Conservation (phyloP, 345 rosid species). For the Conringia planisiliqua region DNA sequence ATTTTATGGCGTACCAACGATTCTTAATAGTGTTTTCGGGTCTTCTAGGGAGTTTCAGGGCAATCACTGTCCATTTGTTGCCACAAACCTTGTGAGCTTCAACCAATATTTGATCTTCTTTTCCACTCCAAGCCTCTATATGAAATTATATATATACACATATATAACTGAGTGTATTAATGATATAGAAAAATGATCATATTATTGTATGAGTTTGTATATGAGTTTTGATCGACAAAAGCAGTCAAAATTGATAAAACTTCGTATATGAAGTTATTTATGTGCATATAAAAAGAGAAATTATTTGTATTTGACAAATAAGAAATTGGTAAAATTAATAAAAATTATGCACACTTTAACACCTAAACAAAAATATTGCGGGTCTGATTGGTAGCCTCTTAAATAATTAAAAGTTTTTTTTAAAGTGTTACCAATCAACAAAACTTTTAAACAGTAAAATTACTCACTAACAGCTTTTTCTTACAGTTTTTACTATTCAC, state of each 20-base stretch:
- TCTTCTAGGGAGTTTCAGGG: slow-evolving; percentile 54
- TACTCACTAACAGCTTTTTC: too few relatives aligned
- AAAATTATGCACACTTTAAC: too few relatives aligned
- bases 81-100: slow-evolving; percentile 59
- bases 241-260: too few relatives aligned
- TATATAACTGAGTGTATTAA: not conserved
- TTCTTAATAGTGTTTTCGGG: slow-evolving; percentile 70
- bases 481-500: too few relatives aligned
- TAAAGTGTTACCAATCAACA: too few relatives aligned
- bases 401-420: too few relatives aligned
- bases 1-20: slow-evolving; percentile 74
- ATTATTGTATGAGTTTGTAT: not conserved
- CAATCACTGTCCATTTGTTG: slow-evolving; percentile 70
- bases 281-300: too few relatives aligned
- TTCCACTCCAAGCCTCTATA: slow-evolving; percentile 71
- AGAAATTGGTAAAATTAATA: too few relatives aligned
- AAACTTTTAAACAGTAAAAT: too few relatives aligned
- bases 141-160: slow-evolving; percentile 16
- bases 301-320: not conserved
- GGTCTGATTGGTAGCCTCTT: too few relatives aligned
- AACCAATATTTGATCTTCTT: slow-evolving; percentile 63
- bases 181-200: not conserved
- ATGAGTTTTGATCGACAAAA: not conserved
- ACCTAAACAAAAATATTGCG: too few relatives aligned
- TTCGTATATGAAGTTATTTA: too few relatives aligned